Base-by-base conservation (phyloP, 2,329 filamentous ascomycete genomes). In the Stagonosporopsis vannaccii region DNA sequence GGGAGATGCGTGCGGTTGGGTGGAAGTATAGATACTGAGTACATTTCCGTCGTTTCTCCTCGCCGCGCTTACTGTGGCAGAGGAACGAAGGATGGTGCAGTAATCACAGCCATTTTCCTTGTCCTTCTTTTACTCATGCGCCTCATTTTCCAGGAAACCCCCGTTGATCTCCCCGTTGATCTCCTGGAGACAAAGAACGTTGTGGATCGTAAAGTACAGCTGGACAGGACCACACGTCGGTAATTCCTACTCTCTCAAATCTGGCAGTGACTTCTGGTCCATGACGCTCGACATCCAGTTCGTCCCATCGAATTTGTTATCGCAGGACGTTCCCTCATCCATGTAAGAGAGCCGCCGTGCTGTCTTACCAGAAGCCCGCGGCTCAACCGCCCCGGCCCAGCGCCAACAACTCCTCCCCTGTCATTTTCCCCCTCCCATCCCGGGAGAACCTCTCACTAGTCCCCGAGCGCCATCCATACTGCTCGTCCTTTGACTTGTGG, bases 31-130 rank as follows among this genome's bases (percentile, higher is more conserved):
- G 53, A 56, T 22, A 41, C 53, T 51, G 47, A n/a, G 20, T 35
- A 47, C 36, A 23, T 51, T 37, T 51, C 53, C 53, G 48, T 51
- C 43, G 53, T 25, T 39, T 22, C 28, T n/a, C 22, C 30, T 45
- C 17, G 40, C 47, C 43, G 43, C 53, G 36, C 42, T 33, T 28
- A 42, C 19, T 23, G 48, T 51, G 53, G 42, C 32, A 47, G 19
- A 43, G 25, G 23, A 42, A 26, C 25, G 53, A 56, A 56, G 53
- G 47, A 51, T 41, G 36, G 19, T 35, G 30, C 25, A 47, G 41
- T 23, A 51, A 56, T 46, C 47, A 44, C 32, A 46, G 23, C 30
- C 36, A 35, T n/a, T 47, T 42, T 6, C 28, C 42, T 35, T 26
- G 25, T 43, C 30, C 17, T 19, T 17, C 32, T 35, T 17, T 6